Evolutionary conservation across 2,329 filamentous ascomycete genomes (phyloP).

Genomic region (Biscogniauxia sp.): DNA sequence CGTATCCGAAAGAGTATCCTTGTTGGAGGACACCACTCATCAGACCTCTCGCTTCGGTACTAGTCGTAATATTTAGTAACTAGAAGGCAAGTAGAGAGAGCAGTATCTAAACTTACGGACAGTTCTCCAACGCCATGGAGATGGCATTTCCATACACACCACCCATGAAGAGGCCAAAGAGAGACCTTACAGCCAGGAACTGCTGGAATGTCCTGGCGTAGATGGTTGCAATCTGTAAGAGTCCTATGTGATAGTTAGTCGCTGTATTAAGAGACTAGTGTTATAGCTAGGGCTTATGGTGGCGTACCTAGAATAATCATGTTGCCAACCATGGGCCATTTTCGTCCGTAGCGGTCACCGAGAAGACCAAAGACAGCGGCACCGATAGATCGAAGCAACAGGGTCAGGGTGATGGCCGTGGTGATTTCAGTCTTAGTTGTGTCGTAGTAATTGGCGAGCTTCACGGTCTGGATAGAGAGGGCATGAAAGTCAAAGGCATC

Average conservation of each 20-base stretch:
- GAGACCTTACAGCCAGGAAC: slow-evolving; percentile 70
- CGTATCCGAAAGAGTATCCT: slow-evolving; percentile 77
- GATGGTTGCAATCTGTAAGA: slow-evolving; percentile 71
- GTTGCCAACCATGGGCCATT: slow-evolving; percentile 81
- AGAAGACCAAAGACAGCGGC: slow-evolving; percentile 74
- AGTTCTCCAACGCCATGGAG: slow-evolving; percentile 74
- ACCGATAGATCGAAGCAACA: slow-evolving; percentile 72
- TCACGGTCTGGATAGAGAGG: slow-evolving; percentile 73
- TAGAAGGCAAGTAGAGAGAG: neutral
- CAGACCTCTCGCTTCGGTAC: slow-evolving; percentile 67
- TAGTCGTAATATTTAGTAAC: slow-evolving; percentile 24
- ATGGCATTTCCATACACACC: slow-evolving; percentile 78
- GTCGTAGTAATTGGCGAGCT: slow-evolving; percentile 60
- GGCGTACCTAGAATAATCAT: slow-evolving; percentile 64
- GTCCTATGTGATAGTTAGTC: slow-evolving; percentile 37
- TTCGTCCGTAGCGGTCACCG: slow-evolving; percentile 76
- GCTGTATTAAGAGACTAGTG: slow-evolving; percentile 6
- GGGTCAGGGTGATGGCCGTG: slow-evolving; percentile 72
- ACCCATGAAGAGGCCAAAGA: slow-evolving; percentile 79
- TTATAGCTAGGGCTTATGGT: slow-evolving; percentile 43
- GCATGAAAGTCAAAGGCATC: slow-evolving; percentile 85
- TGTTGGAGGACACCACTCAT: slow-evolving; percentile 83
- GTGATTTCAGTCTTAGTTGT: slow-evolving; percentile 62
- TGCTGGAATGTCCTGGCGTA: slow-evolving; percentile 70
- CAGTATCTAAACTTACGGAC: slow-evolving; percentile 48